A percentile compares a stretch with the other conserved stretches of the same genome.
These are phyloP conservation scores for Saprolegnia parasitica DNA, from an alignment of 352 stramenopile species.

Conservation along the genomic window DNA sequence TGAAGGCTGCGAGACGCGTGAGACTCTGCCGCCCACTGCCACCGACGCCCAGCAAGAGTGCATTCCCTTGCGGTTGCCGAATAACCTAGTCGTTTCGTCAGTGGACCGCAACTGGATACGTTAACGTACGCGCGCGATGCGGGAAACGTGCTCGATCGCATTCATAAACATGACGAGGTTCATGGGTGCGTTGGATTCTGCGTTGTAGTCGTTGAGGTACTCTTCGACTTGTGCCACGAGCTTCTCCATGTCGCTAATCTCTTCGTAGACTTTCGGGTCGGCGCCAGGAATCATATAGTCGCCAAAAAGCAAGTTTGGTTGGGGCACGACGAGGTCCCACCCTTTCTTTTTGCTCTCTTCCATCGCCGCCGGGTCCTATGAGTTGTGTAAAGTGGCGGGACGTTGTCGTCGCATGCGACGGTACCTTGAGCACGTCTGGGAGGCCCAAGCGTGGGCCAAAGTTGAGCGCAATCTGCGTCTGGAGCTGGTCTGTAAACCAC, in stretches of 20 bases:
- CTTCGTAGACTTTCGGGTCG: constrained; percentile 88
- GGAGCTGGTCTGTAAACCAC: constrained; percentile 73
- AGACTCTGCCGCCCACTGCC: constrained; percentile 89
- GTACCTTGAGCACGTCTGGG: constrained; percentile 9
- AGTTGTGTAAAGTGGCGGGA: neutral
- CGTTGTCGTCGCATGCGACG: constrained; percentile 26
- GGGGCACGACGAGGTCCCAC: constrained; percentile 64
- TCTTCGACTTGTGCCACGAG: constrained; percentile 75
- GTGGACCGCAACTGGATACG: neutral
- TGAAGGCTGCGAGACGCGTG: constrained; percentile 88
- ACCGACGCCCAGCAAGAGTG: constrained; percentile 90
- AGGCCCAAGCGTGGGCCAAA: constrained; percentile 49
- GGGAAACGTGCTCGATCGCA: constrained; percentile 82
- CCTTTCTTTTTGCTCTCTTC: constrained; percentile 37
- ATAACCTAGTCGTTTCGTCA: constrained; percentile 37
- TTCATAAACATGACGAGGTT: constrained; percentile 88
- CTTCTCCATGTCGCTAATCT: constrained; percentile 84
- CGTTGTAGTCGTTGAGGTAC: constrained; percentile 86
- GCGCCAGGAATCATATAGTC: constrained; percentile 91
- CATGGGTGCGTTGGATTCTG: constrained; percentile 81
- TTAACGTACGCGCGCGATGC: constrained; percentile 49
- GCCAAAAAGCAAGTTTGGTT: constrained; percentile 71
- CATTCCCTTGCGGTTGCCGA: constrained; percentile 84
- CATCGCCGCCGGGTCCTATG: constrained; percentile 13
- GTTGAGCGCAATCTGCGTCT: constrained; percentile 45